Percentiles rank a stretch among this genome's conserved stretches.
Conservation (phyloP, 108 stramenopile genomes). For the Parietichytrium sp. region DNA sequence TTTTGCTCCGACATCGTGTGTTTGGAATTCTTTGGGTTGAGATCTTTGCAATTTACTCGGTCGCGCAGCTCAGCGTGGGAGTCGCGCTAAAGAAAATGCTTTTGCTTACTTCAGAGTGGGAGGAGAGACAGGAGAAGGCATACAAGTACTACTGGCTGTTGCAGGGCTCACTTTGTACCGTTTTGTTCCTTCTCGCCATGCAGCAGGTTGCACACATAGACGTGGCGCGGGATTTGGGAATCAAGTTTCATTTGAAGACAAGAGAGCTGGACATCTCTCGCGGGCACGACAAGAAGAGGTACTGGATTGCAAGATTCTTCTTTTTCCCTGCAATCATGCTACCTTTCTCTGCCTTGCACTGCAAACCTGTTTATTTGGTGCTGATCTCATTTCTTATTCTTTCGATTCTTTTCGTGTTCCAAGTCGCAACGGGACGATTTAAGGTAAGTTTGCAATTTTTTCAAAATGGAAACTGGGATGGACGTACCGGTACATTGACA, state of each 20-base stretch:
- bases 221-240: background rate
- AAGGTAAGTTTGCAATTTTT: too few species aligned
- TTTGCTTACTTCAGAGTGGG: background rate
- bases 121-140: background rate
- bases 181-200: background rate
- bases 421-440: background rate
- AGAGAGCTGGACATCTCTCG: background rate
- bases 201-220: background rate
- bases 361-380: background rate
- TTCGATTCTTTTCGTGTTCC: background rate
- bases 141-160: conserved; percentile 11
- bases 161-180: background rate
- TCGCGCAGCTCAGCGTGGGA: background rate
- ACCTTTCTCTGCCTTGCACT: background rate
- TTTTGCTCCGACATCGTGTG: background rate
- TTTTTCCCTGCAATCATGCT: background rate
- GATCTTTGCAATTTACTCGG: background rate
- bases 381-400: background rate
- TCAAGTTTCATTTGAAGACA: background rate
- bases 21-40: background rate
- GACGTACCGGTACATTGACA: too few species aligned
- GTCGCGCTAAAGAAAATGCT: conserved; percentile 16
- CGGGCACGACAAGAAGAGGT: background rate
- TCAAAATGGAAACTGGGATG: too few species aligned
- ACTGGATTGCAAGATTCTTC: background rate